Base-by-base conservation (phyloP, 441 rosid genomes). In the Caryocar brasiliense region DNA sequence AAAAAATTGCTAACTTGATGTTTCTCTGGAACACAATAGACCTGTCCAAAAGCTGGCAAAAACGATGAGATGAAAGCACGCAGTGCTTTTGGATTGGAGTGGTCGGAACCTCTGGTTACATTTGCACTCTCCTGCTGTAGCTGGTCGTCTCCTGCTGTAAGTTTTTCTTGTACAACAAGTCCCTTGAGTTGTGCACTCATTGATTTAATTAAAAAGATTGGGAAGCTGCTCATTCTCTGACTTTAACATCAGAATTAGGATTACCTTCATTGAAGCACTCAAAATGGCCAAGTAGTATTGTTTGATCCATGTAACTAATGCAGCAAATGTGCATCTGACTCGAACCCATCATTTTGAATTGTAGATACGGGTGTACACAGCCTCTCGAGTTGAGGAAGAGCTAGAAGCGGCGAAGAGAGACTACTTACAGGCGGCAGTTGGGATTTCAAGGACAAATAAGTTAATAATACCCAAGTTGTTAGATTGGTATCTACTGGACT, bases 71-170 rank as follows among this genome's bases (percentile, higher is more conserved):
- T 67, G 80, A 79, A 72, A 71, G 85, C 76, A 2, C 72, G 78
- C 6, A 68, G 67, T 38, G 61, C 54, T 35, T 87, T 84, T 25
- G 85, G 85, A 28, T 47, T 84, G 60, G 81, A 87, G 61, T 80
- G 80, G 83, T 80, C 92, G 0, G 92, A 87, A 57, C 92, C 88
- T 4, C 63, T 83, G 59, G 83, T 85, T 26, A 83, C 88, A 13
- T 89, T 81, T 39, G 82, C 93, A 4, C 88, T 85, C 33, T 68
- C 90, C 28, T 83, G 90, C 17, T 95, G 97, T 53, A 89, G 97
- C 68, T 78, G 85, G 91, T 78, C 97, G 25, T 89, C 95, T 14
- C 97, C 95, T 41, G 78, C 80, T 28, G 90, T 81, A 81, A 66
- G 97, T 75, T 70, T 33, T 20, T 13, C 21, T 2, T 30, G 8